Conservation (phyloP, 2,329 filamentous ascomycete species). For the Penicillium capsulatum region DNA sequence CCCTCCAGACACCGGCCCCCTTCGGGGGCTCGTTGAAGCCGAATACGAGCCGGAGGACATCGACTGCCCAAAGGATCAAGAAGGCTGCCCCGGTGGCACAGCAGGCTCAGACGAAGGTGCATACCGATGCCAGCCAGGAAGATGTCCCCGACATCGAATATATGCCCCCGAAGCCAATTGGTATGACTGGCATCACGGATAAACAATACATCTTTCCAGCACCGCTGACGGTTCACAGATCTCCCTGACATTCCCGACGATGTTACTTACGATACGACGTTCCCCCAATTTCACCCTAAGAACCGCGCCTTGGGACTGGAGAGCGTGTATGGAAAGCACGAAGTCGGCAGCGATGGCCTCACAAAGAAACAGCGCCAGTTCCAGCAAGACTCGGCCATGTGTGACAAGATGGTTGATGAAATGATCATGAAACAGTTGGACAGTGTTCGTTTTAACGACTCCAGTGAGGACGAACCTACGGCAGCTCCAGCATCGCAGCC, state of each 20-base stretch:
- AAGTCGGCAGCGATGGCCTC: conserved; percentile 54
- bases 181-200: conserved; percentile 31
- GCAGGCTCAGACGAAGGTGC: conserved; percentile 45
- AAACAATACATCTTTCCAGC: background rate
- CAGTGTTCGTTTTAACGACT: conserved; percentile 58
- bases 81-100: conserved; percentile 50
- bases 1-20: conserved; percentile 62
- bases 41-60: conserved; percentile 58
- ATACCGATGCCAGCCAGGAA: conserved; percentile 47
- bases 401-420: conserved; percentile 61
- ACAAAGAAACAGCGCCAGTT: conserved; percentile 65
- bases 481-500: conserved; percentile 16
- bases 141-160: conserved; percentile 79
- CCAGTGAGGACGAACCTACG: conserved; percentile 49
- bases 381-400: conserved; percentile 60
- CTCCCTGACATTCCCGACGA: conserved; percentile 46
- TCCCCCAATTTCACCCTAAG: conserved; percentile 51
- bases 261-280: conserved; percentile 46
- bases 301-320: conserved; percentile 53
- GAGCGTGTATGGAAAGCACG: conserved; percentile 47
- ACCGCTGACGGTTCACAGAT: conserved; percentile 46
- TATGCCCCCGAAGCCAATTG: conserved; percentile 68
- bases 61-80: conserved; percentile 58
- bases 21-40: conserved; percentile 57
- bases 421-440: conserved; percentile 64